Evolutionary conservation across 805 yeast species (phyloP), one percentile per base, ranked within the genome.

Genomic region (Pichia nakasei): DNA sequence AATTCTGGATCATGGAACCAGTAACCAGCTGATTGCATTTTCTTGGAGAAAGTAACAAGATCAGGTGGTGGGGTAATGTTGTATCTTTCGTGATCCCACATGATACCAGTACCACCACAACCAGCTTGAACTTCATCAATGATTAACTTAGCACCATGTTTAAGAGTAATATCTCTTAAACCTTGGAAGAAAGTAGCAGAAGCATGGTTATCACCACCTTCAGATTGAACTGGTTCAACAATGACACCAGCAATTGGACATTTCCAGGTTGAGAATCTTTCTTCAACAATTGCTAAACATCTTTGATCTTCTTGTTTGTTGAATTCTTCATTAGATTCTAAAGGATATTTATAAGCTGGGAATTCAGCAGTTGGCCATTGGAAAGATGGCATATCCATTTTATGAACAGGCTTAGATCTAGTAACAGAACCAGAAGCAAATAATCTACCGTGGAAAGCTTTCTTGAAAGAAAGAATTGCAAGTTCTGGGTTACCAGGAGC

Each of bases 331-430:
- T 89, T 96, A 65, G 84, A 95, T 61, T 81, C 85, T 54, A 91
- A 73, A 39, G 86, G 80, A 64, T 82, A 85, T 54, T 77, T 78
- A 60, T 70, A 70, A 50, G 74, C 73, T 26, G 95, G 80, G 69
- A 85, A 93, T 64, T 86, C 87, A 45, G 96, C 96, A 64, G 85
- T 88, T 60, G 97, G 97, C 97, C 97, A 89, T 59, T 85, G 78
- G 71, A 89, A 89, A 7, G 95, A 80, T 48, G 97, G 97, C 67
- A 91, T 71, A 65, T 82, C 89, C 64, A 89, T 70, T 70, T 91
- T 89, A 73, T 89, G 97, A 55, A 91, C 76, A 52, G 97, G 96
- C 72, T 87, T 91, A 45, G 96, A 87, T 63, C 95, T 79, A 34
- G 97, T 89, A 52, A 86, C 78, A 7, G 96, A 84, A 37, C 85